Conservation (phyloP, 129 eudicot genomes). For the Helianthus tuberosus region DNA sequence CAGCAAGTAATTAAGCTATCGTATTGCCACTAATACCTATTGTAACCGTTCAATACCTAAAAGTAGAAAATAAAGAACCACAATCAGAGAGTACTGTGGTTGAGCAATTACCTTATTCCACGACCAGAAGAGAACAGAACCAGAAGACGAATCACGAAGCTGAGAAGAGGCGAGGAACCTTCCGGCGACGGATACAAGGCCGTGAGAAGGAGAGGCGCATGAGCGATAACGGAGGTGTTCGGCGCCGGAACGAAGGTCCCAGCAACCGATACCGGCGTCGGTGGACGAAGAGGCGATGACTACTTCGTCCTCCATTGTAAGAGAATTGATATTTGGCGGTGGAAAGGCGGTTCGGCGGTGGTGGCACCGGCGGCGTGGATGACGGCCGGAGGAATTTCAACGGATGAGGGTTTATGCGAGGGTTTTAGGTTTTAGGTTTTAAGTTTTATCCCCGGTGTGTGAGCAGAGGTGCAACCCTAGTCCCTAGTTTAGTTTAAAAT, state of each 20-base stretch:
- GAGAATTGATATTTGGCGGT: slow-evolving; percentile 9
- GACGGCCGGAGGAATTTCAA: too few relatives aligned
- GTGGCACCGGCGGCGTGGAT: too few relatives aligned
- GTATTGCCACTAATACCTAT: too few relatives aligned
- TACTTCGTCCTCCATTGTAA: slow-evolving; percentile 48
- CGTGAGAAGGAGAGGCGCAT: slow-evolving; percentile 77
- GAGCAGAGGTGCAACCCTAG: too few relatives aligned
- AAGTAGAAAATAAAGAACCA: background rate
- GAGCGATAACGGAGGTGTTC: slow-evolving; percentile 68
- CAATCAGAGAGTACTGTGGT: background rate
- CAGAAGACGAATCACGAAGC: slow-evolving; percentile 63
- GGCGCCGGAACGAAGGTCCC: slow-evolving; percentile 79
- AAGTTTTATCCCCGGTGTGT: too few relatives aligned
- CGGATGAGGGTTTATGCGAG: too few relatives aligned
- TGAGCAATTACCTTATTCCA: slow-evolving; percentile 67
- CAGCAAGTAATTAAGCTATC: background rate
- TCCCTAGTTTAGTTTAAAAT: too few relatives aligned
- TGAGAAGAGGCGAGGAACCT: slow-evolving; percentile 78
- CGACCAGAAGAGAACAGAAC: slow-evolving; percentile 83
- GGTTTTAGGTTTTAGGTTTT: too few relatives aligned
- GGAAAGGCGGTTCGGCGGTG: background rate
- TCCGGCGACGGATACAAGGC: slow-evolving; percentile 73
- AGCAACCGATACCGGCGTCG: slow-evolving; percentile 82
- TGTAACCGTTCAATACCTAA: background rate
- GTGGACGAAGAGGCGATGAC: slow-evolving; percentile 72